Conservation (phyloP, 2,329 filamentous ascomycete genomes). For the Paecilomyces dactylethromorphus region DNA sequence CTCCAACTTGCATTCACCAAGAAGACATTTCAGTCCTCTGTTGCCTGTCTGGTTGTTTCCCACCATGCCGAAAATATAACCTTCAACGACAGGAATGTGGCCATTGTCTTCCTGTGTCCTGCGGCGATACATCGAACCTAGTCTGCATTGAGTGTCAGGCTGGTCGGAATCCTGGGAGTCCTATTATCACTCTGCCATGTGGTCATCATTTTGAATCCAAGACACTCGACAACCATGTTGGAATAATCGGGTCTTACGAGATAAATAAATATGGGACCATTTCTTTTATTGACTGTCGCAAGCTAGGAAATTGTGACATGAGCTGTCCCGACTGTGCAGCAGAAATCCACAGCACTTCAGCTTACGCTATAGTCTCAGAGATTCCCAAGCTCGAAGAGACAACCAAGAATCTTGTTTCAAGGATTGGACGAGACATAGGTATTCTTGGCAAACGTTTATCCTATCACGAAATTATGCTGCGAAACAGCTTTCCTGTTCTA, state of each 20-base stretch:
- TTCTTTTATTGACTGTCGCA: not conserved
- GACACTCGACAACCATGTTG: slow-evolving; percentile 9
- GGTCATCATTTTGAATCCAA: slow-evolving; percentile 8
- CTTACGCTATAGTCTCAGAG: slow-evolving; percentile 11
- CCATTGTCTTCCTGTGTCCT: slow-evolving; percentile 10
- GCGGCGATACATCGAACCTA: slow-evolving; percentile 8
- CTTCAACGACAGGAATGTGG: slow-evolving; percentile 8
- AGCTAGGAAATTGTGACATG: not conserved
- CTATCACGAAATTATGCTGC: slow-evolving; percentile 7
- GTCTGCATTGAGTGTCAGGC: slow-evolving; percentile 9
- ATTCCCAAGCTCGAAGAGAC: slow-evolving; percentile 7
- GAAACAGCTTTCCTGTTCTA: slow-evolving; percentile 10
- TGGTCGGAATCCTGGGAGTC: not conserved
- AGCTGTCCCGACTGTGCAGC: slow-evolving; percentile 13
- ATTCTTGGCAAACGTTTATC: slow-evolving; percentile 10
- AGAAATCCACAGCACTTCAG: not conserved
- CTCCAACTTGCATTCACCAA: slow-evolving; percentile 7
- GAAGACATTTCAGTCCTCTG: slow-evolving; percentile 7
- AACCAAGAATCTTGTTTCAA: slow-evolving; percentile 14
- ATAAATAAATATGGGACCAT: slow-evolving; percentile 1
- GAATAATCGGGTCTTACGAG: not conserved
- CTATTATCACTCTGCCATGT: slow-evolving; percentile 9
- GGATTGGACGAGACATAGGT: slow-evolving; percentile 13
- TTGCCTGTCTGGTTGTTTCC: slow-evolving; percentile 8
- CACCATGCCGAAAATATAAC: slow-evolving; percentile 7